Conservation (phyloP, 208 protist genomes). For the Tritrichomonas musculus region DNA sequence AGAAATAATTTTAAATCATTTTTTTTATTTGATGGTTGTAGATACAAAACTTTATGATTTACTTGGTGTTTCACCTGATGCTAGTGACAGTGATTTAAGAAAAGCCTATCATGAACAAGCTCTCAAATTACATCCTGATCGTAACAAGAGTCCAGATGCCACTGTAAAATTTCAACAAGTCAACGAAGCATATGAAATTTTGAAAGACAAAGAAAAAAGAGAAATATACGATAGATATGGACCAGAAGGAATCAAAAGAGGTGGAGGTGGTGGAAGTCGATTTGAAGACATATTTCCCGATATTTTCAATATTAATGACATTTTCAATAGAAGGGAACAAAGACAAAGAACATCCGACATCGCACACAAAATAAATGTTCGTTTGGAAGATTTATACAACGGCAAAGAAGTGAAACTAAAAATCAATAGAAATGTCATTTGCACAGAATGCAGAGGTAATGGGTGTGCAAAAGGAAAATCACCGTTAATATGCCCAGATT, state of each 20-base stretch:
- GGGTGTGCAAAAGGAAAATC: background rate
- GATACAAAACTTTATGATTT: slow-evolving; percentile 21
- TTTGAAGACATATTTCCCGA: background rate
- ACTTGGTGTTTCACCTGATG: slow-evolving; percentile 21
- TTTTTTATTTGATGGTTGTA: background rate
- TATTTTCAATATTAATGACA: background rate
- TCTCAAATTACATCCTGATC: background rate
- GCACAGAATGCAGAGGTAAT: background rate
- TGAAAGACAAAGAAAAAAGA: slow-evolving; percentile 46
- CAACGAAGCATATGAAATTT: too few species aligned
- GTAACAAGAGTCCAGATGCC: slow-evolving; percentile 60
- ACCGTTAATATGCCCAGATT: background rate
- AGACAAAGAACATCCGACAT: background rate
- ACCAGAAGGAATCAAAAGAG: slow-evolving; percentile 35
- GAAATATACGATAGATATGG: slow-evolving; percentile 50
- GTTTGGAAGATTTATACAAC: background rate
- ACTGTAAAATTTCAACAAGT: slow-evolving; percentile 56
- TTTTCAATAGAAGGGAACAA: background rate
- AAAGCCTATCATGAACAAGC: background rate
- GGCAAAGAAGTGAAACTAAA: background rate
- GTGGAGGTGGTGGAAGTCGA: background rate
- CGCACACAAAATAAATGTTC: background rate
- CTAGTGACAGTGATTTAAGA: background rate
- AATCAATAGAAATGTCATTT: background rate
- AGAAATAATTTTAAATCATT: too few species aligned